phyloP scores from a whole-genome alignment of 805 yeast species.

The Diddensiella transvaalensis region DNA sequence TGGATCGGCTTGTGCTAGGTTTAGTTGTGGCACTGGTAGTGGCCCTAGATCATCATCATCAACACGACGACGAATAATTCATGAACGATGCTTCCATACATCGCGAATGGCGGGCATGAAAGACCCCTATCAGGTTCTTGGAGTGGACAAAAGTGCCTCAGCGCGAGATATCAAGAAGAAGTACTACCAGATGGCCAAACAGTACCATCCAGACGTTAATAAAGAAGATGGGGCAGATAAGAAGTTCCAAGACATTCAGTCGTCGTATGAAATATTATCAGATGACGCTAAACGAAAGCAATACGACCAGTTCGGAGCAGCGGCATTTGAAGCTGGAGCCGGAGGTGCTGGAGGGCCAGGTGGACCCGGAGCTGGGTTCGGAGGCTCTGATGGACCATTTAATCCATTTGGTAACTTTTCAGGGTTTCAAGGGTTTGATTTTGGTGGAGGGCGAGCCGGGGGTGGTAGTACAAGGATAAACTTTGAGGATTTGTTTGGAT shows the following conservation, averaged over 20 bases:
- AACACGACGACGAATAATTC: not conserved
- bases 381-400: slow-evolving; percentile 44
- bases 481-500: slow-evolving; percentile 63
- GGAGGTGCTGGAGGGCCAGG: slow-evolving; percentile 48
- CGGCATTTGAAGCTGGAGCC: slow-evolving; percentile 67
- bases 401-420: slow-evolving; percentile 33
- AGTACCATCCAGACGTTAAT: slow-evolving; percentile 95
- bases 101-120: slow-evolving; percentile 22
- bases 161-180: slow-evolving; percentile 90
- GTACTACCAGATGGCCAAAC: slow-evolving; percentile 87
- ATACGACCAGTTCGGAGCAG: slow-evolving; percentile 87
- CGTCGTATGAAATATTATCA: slow-evolving; percentile 86
- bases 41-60: not conserved
- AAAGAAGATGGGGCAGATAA: slow-evolving; percentile 85
- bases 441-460: slow-evolving; percentile 37
- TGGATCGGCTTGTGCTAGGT: too few relatives aligned
- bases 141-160: slow-evolving; percentile 68
- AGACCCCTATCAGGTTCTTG: slow-evolving; percentile 84
- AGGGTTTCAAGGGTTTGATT: slow-evolving; percentile 39
- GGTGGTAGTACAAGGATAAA: slow-evolving; percentile 40
- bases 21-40: too few relatives aligned
- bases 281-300: slow-evolving; percentile 83
- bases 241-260: slow-evolving; percentile 88
- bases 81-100: not conserved
- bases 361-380: slow-evolving; percentile 40